Conservation (phyloP, 2,329 filamentous ascomycete species). For the Macroventuria anomochaeta region DNA sequence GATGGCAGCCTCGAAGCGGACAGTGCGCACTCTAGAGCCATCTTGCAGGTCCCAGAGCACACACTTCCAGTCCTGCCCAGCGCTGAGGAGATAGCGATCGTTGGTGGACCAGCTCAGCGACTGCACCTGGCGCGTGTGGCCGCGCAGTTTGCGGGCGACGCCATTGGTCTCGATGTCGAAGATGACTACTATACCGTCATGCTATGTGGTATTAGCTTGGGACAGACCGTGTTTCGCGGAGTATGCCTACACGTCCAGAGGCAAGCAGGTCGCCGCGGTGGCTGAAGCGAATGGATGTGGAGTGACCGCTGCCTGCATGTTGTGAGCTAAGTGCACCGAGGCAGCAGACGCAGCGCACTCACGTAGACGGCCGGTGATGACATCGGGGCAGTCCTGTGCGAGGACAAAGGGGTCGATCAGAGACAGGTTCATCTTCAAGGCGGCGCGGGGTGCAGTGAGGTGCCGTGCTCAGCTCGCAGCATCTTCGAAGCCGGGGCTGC, state of each 20-base stretch:
- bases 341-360: constrained; percentile 42
- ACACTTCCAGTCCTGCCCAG: constrained; percentile 95
- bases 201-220: constrained; percentile 44
- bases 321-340: constrained; percentile 20
- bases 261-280: constrained; percentile 93
- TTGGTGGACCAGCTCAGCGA: constrained; percentile 94
- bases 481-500: constrained; percentile 26
- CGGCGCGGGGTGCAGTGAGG: constrained; percentile 25
- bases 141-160: constrained; percentile 89
- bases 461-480: constrained; percentile 25
- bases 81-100: constrained; percentile 88
- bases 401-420: constrained; percentile 75
- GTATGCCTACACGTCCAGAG: constrained; percentile 74
- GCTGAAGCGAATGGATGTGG: constrained; percentile 81
- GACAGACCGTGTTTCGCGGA: neutral
- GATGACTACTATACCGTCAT: constrained; percentile 90
- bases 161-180: constrained; percentile 99
- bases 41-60: constrained; percentile 91
- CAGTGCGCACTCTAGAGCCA: constrained; percentile 75
- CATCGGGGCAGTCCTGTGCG: constrained; percentile 86
- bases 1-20: constrained; percentile 89
- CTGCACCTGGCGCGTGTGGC: constrained; percentile 92
- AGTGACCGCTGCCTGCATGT: constrained; percentile 64
- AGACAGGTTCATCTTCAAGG: constrained; percentile 69
- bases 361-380: constrained; percentile 86